Percentiles rank a stretch among this genome's conserved stretches.
Evolutionary conservation across 768 basidiomycete species (phyloP).

Genomic region (Phanerochaete carnosa): DNA sequence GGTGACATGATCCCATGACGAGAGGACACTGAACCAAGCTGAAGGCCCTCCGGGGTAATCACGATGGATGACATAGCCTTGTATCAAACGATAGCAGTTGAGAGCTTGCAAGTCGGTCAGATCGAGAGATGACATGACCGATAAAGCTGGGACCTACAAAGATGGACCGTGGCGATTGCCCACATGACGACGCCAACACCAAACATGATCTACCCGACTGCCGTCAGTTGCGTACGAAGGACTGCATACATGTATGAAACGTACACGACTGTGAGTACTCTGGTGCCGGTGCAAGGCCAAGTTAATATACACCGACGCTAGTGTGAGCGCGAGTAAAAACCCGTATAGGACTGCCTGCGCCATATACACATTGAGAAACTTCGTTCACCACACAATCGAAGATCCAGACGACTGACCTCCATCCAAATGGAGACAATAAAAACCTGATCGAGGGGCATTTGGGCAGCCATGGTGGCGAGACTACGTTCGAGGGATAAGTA

Average conservation of each 20-base stretch:
- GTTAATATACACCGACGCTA: conserved; percentile 4
- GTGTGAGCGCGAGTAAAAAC: conserved; percentile 5
- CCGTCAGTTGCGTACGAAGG: background rate
- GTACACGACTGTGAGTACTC: conserved; percentile 1
- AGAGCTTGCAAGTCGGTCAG: background rate
- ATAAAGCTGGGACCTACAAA: background rate
- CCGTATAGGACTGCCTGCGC: background rate
- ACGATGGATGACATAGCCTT: conserved; percentile 7
- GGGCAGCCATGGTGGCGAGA: background rate
- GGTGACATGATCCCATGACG: conserved; percentile 7
- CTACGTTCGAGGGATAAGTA: too few species aligned
- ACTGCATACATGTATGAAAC: background rate
- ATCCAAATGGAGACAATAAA: conserved; percentile 8
- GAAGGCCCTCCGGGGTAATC: conserved; percentile 4
- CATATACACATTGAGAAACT: background rate
- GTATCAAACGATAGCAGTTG: background rate
- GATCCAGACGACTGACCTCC: conserved; percentile 6
- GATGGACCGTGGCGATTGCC: background rate
- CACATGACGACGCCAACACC: conserved; percentile 7
- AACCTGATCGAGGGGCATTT: conserved; percentile 4
- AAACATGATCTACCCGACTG: conserved; percentile 8
- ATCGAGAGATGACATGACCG: too few species aligned
- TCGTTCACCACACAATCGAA: background rate
- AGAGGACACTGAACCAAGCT: conserved; percentile 2
- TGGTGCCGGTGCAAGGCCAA: conserved; percentile 1